These are phyloP conservation scores for Leptomonas seymouri DNA, from an alignment of 208 protist species.

Conservation along the genomic window DNA sequence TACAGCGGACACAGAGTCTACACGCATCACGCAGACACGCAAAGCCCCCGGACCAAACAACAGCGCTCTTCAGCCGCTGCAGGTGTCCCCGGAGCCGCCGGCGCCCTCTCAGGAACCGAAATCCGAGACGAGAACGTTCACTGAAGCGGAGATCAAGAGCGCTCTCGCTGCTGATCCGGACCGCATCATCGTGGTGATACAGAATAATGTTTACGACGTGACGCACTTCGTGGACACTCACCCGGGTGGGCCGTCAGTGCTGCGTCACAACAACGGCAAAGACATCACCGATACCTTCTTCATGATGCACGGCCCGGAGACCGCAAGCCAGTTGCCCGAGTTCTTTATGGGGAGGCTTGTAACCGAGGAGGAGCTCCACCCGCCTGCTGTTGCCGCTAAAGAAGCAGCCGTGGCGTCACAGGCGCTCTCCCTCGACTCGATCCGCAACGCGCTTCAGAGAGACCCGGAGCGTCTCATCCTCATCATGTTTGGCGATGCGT, in stretches of 20 bases:
- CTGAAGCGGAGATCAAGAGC: slow-evolving; percentile 17
- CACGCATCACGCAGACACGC: slow-evolving; percentile 9
- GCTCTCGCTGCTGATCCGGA: slow-evolving; percentile 29
- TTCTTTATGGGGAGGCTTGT: slow-evolving; percentile 28
- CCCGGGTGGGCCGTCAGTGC: slow-evolving; percentile 67
- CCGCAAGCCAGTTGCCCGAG: slow-evolving; percentile 17
- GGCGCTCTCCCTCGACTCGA: slow-evolving; percentile 27
- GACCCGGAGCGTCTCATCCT: slow-evolving; percentile 39
- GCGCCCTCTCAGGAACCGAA: background rate
- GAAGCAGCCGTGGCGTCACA: background rate
- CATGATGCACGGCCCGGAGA: slow-evolving; percentile 29
- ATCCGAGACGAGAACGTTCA: slow-evolving; percentile 15
- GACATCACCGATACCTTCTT: slow-evolving; percentile 42
- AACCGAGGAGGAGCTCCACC: slow-evolving; percentile 2
- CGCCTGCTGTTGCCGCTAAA: background rate
- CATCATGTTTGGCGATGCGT: slow-evolving; percentile 57
- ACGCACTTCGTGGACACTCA: slow-evolving; percentile 74
- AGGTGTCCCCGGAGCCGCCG: background rate
- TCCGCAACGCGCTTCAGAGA: slow-evolving; percentile 24
- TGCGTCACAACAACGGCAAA: slow-evolving; percentile 44
- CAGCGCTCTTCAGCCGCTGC: background rate
- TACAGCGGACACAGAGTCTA: background rate
- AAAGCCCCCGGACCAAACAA: background rate
- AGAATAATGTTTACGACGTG: slow-evolving; percentile 87
- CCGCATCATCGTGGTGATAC: slow-evolving; percentile 47